phyloP scores from a whole-genome alignment of 306 rosid genomes.

The Malus fusca region DNA sequence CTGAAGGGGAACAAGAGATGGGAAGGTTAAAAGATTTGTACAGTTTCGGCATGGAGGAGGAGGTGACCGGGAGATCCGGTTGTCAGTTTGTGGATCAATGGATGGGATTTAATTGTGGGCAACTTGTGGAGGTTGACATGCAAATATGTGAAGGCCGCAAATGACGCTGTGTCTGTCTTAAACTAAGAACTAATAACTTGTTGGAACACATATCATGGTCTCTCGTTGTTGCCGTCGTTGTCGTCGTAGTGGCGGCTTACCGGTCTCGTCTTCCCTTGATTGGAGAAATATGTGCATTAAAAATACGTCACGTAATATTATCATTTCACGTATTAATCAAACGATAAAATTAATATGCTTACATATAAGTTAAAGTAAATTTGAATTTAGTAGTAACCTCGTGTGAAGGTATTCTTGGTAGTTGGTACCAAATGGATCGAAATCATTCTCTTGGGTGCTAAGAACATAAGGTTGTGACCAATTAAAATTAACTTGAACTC shows the following conservation, averaged over 20 bases:
- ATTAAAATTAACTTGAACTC: no score
- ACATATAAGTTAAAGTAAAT: no score
- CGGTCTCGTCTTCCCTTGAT: not conserved
- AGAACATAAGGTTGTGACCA: no score
- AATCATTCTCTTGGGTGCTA: no score
- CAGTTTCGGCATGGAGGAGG: not conserved
- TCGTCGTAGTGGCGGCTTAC: not conserved
- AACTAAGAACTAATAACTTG: not conserved
- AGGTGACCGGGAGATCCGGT: slow-evolving; percentile 21
- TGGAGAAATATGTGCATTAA: no score
- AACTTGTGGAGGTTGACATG: not conserved
- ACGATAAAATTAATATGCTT: no score
- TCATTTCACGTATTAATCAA: no score
- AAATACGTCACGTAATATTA: no score
- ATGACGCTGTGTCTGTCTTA: not conserved
- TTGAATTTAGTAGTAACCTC: no score
- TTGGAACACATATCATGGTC: not conserved
- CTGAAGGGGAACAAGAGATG: not conserved
- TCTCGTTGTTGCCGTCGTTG: no score
- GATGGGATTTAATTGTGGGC: slow-evolving; percentile 7
- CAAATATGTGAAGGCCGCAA: not conserved
- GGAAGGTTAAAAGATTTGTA: not conserved
- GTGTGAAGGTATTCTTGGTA: no score
- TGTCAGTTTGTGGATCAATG: slow-evolving; percentile 5
- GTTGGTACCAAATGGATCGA: no score